Conservation (phyloP, 352 stramenopile species). For the Bremia lactucae region DNA sequence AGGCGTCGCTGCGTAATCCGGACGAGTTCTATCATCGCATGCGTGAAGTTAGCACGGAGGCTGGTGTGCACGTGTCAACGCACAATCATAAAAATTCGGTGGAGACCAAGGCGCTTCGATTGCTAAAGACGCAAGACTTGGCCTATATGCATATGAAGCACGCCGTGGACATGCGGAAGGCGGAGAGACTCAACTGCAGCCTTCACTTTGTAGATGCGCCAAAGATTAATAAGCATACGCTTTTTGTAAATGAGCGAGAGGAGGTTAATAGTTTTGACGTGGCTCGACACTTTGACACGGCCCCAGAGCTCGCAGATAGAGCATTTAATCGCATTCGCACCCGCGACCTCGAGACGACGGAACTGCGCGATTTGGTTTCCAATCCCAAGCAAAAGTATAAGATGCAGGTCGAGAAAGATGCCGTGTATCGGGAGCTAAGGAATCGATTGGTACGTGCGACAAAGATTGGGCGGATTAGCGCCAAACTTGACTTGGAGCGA, state of each 20-base stretch:
- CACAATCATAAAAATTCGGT: slow-evolving; percentile 63
- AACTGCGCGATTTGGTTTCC: slow-evolving; percentile 21
- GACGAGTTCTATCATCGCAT: slow-evolving; percentile 99
- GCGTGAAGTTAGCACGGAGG: slow-evolving; percentile 73
- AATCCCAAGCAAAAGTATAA: slow-evolving; percentile 39
- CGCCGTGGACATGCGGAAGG: slow-evolving; percentile 64
- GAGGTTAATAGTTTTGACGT: slow-evolving; percentile 83
- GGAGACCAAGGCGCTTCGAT: slow-evolving; percentile 63
- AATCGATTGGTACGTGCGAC: slow-evolving; percentile 53
- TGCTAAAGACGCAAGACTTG: slow-evolving; percentile 96
- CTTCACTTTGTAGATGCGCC: slow-evolving; percentile 73
- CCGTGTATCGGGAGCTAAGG: slow-evolving; percentile 54
- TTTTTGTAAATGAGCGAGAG: slow-evolving; percentile 88
- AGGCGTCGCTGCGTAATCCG: slow-evolving; percentile 93
- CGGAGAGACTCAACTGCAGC: slow-evolving; percentile 61
- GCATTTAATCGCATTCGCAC: slow-evolving; percentile 70
- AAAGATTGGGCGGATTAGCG: slow-evolving; percentile 62
- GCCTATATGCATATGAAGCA: slow-evolving; percentile 89
- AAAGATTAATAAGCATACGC: slow-evolving; percentile 85
- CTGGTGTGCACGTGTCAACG: slow-evolving; percentile 64
- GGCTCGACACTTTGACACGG: slow-evolving; percentile 87
- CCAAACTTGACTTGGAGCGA: slow-evolving; percentile 70
- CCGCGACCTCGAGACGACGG: slow-evolving; percentile 35
- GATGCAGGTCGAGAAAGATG: slow-evolving; percentile 49
- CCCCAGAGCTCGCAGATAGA: slow-evolving; percentile 53